phyloP scores from a whole-genome alignment of 2,329 filamentous ascomycete species.

The Saccharata proteae region DNA sequence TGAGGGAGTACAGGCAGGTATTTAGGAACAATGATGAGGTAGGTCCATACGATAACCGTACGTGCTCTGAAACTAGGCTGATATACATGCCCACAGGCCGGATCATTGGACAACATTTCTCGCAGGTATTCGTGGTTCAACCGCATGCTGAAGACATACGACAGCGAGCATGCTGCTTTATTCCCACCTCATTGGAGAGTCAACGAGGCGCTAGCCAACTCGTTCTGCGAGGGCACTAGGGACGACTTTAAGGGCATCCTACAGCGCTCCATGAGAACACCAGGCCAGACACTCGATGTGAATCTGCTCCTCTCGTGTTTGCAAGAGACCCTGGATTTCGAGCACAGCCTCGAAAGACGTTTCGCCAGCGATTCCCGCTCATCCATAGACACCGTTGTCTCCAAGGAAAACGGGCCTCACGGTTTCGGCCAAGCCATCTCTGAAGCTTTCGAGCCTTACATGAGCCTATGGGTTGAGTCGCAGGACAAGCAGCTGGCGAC shows the following conservation, averaged over 20 bases:
- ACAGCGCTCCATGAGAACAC: conserved; percentile 64
- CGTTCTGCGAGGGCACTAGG: conserved; percentile 88
- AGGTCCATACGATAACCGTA: too few relatives aligned
- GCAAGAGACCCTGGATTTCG: conserved; percentile 94
- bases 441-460: conserved; percentile 91
- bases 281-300: conserved; percentile 70
- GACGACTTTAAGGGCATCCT: conserved; percentile 93
- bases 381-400: conserved; percentile 83
- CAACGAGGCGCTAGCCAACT: conserved; percentile 76
- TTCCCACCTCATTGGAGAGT: conserved; percentile 86
- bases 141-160: conserved; percentile 88
- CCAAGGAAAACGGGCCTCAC: conserved; percentile 60
- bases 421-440: conserved; percentile 87
- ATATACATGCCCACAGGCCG: conserved; percentile 40
- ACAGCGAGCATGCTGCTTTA: conserved; percentile 79
- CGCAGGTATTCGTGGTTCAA: conserved; percentile 93
- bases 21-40: conserved; percentile 88
- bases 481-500: conserved; percentile 78
- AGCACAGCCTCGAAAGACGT: conserved; percentile 75
- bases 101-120: conserved; percentile 91
- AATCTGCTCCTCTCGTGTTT: conserved; percentile 78
- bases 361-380: conserved; percentile 60
- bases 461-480: conserved; percentile 93
- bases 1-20: conserved; percentile 89
- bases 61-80: conserved; percentile 2